Percentiles rank a stretch among this genome's conserved stretches.
Conservation (phyloP, 2,329 filamentous ascomycete species). For the Thielaviopsis euricoi region DNA sequence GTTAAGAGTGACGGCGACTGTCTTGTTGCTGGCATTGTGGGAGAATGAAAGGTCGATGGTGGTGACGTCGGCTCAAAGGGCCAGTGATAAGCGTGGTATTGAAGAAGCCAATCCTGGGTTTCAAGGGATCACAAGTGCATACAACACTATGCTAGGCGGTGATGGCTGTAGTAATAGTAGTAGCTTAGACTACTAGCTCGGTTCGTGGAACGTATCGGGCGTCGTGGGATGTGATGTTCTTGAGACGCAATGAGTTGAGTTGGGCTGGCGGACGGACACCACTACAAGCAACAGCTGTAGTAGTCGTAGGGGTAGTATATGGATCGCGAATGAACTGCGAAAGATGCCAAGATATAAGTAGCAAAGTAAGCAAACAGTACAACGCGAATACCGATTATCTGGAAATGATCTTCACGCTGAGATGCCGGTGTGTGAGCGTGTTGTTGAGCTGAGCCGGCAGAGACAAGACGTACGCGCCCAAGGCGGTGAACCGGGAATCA, state of each 20-base stretch:
- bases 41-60: background rate
- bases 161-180: background rate
- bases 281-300: too few relatives aligned
- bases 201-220: background rate
- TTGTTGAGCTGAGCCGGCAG: background rate
- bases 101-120: background rate
- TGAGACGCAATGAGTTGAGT: too few relatives aligned
- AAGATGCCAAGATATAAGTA: background rate
- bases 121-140: background rate
- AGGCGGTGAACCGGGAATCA: background rate
- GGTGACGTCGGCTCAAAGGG: background rate
- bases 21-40: background rate
- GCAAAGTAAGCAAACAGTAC: background rate
- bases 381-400: background rate
- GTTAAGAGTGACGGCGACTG: background rate
- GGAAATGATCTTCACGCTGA: background rate
- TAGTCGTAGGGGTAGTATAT: too few relatives aligned
- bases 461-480: background rate
- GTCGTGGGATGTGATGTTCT: too few relatives aligned
- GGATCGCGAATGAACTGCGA: too few relatives aligned
- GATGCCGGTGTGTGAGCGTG: background rate
- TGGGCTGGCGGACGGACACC: too few relatives aligned
- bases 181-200: too few relatives aligned
- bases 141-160: background rate
- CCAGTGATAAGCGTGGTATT: background rate